These are phyloP conservation scores for Mycosphaerella sp. DNA, from an alignment of 2,329 filamentous ascomycete genomes.

Conservation along the genomic window DNA sequence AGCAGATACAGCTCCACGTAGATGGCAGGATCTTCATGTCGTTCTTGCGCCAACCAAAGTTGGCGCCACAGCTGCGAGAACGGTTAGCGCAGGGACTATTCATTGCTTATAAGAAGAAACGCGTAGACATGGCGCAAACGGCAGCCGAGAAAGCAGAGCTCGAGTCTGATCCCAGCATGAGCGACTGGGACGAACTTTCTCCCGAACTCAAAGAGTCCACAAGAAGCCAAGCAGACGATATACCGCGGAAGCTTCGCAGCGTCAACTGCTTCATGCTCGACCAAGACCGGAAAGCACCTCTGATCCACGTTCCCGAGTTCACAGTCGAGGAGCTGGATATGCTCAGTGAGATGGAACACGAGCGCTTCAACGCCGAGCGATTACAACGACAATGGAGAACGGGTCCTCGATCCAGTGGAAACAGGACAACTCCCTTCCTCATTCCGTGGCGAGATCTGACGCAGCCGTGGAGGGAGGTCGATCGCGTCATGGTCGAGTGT, in stretches of 20 bases:
- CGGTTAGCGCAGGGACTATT: constrained; percentile 32
- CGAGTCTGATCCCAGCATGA: constrained; percentile 29
- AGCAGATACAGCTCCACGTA: constrained; percentile 34
- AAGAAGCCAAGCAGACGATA: constrained; percentile 33
- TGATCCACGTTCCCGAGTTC: constrained; percentile 29
- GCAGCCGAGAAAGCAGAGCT: constrained; percentile 27
- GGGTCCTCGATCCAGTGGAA: constrained; percentile 29
- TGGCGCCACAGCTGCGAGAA: constrained; percentile 31
- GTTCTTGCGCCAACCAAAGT: constrained; percentile 30
- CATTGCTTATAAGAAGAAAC: constrained; percentile 31
- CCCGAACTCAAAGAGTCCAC: constrained; percentile 33
- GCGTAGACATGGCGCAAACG: constrained; percentile 27
- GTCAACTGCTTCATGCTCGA: constrained; percentile 34
- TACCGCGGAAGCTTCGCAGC: constrained; percentile 33
- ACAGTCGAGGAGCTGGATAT: constrained; percentile 29
- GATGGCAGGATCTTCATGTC: constrained; percentile 33
- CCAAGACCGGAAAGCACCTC: constrained; percentile 26
- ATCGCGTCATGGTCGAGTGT: constrained; percentile 35
- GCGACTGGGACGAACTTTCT: constrained; percentile 33
- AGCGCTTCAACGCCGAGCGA: constrained; percentile 34
- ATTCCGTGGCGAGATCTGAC: constrained; percentile 33
- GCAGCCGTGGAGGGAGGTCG: constrained; percentile 33
- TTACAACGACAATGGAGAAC: constrained; percentile 34
- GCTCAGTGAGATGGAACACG: constrained; percentile 34
- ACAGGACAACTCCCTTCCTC: constrained; percentile 33